Evolutionary conservation across 768 basidiomycete species (phyloP), one percentile per base, ranked within the genome.

Genomic region (Mycena alexandri): DNA sequence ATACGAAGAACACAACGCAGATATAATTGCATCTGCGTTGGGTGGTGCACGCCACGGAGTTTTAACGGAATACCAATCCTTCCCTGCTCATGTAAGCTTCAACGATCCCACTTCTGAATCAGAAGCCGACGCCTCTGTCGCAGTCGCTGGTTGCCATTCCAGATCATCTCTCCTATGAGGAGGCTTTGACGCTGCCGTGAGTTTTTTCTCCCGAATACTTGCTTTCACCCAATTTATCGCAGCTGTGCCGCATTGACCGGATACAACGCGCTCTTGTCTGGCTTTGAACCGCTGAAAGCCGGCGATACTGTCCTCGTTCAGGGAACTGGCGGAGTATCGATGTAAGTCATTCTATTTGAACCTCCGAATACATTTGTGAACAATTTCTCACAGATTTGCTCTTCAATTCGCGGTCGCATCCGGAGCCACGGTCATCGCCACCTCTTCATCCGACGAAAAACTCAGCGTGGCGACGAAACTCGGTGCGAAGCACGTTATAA

Each of bases 111-210:
- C 1, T 50, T 25, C 1, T n/a, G 41, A 43, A 2, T 22, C n/a
- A 36, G 14, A 33, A 50, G 42, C 43, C 11, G 6, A 36, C 25
- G n/a, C 34, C 21, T 34, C 17, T 2, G 11, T 44, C 44, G 9
- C 51, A 86, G 85, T 80, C 82, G 0, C 76, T 90, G 36, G 82
- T 90, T 29, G 67, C 71, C 47, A 79, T 90, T 65, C 87, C 91
- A 0, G 76, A 84, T 11, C 84, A 89, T 72, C 80, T 91, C n/a
- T 84, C 83, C 1, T 90, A 86, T 70, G 86, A 88, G 67, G 87
- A 93, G 73, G 91, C 85, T 0, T 87, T 90, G 0, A 89, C 89
- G 24, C 78, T 92, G 7, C 87, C 89, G 80, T 90, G 71, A 34
- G 84, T 76, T 14, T 19, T 7, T 5, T 34, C 47, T 9, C 13